phyloP scores from a whole-genome alignment of 805 yeast species.

The Ogataea saltuana region DNA sequence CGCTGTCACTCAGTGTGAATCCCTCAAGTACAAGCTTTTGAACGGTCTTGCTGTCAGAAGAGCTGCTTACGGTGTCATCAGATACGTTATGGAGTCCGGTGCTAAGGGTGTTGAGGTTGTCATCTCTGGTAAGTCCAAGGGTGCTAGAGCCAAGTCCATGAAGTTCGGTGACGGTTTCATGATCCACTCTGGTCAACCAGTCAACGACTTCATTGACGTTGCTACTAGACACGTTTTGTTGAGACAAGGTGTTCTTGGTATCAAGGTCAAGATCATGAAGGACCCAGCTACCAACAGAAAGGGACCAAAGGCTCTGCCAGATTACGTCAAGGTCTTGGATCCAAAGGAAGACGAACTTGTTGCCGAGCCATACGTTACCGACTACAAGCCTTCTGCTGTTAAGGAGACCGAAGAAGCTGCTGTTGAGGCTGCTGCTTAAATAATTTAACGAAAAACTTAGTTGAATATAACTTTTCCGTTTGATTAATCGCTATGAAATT shows the following conservation, averaged over 20 bases:
- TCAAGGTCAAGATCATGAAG: conserved; percentile 99
- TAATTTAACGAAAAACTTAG: conserved; percentile 2
- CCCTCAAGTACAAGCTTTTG: conserved; percentile 95
- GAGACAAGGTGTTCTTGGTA: conserved; percentile 99
- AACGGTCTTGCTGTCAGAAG: conserved; percentile 99
- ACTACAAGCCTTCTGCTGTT: conserved; percentile 55
- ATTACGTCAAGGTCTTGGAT: conserved; percentile 86
- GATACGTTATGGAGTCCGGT: conserved; percentile 99
- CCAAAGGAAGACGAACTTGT: conserved; percentile 91
- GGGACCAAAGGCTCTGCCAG: conserved; percentile 94
- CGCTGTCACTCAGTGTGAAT: conserved; percentile 99
- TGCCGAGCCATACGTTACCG: conserved; percentile 79
- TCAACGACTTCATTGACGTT: conserved; percentile 95
- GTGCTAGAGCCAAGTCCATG: conserved; percentile 99
- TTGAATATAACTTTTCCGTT: conserved; percentile 4
- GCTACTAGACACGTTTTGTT: conserved; percentile 99
- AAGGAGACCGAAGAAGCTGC: conserved; percentile 38
- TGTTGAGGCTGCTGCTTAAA: conserved; percentile 36
- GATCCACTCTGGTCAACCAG: conserved; percentile 99
- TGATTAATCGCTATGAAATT: conserved; percentile 7
- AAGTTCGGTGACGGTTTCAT: conserved; percentile 99
- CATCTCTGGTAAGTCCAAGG: conserved; percentile 99
- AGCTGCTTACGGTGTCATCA: conserved; percentile 99
- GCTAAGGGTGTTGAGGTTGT: conserved; percentile 99
- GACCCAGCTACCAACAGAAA: conserved; percentile 86